A percentile compares a stretch with the other conserved stretches of the same genome.
phyloP scores from a whole-genome alignment of 495 filamentous ascomycete genomes.

The Penicillium steckii region DNA sequence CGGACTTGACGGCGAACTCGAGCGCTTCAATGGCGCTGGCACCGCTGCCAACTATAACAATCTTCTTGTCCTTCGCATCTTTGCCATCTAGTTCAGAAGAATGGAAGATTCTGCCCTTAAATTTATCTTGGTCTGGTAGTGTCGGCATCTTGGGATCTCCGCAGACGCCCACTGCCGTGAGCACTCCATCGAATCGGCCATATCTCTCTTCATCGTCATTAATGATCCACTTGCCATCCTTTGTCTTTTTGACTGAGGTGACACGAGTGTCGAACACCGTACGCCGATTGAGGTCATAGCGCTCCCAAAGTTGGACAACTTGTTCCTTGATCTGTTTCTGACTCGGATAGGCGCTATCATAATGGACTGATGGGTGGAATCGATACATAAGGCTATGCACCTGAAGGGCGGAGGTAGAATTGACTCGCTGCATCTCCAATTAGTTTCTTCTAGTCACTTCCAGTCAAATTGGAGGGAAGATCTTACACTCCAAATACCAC shows the following conservation, averaged over 20 bases:
- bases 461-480: not conserved
- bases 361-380: slow-evolving; percentile 77
- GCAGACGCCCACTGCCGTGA: slow-evolving; percentile 75
- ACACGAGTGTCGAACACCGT: slow-evolving; percentile 72
- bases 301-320: slow-evolving; percentile 70
- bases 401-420: slow-evolving; percentile 78
- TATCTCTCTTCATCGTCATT: slow-evolving; percentile 68
- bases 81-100: slow-evolving; percentile 73
- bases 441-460: slow-evolving; percentile 6
- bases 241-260: slow-evolving; percentile 64
- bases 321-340: slow-evolving; percentile 70
- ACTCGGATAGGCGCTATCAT: slow-evolving; percentile 71
- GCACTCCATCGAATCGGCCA: slow-evolving; percentile 74
- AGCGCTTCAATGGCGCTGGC: slow-evolving; percentile 82
- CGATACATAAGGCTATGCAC: slow-evolving; percentile 87
- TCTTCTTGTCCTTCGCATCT: slow-evolving; percentile 65
- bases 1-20: slow-evolving; percentile 70
- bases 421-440: slow-evolving; percentile 60
- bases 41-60: slow-evolving; percentile 75
- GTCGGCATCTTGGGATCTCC: slow-evolving; percentile 72
- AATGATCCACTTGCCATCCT: slow-evolving; percentile 75
- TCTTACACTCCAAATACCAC: slow-evolving; percentile 82
- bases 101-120: slow-evolving; percentile 68
- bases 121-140: slow-evolving; percentile 63
- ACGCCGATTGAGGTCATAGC: slow-evolving; percentile 66